phyloP scores from a whole-genome alignment of 371 early-diverging fungal species.

The Apophysomyces elegans region DNA sequence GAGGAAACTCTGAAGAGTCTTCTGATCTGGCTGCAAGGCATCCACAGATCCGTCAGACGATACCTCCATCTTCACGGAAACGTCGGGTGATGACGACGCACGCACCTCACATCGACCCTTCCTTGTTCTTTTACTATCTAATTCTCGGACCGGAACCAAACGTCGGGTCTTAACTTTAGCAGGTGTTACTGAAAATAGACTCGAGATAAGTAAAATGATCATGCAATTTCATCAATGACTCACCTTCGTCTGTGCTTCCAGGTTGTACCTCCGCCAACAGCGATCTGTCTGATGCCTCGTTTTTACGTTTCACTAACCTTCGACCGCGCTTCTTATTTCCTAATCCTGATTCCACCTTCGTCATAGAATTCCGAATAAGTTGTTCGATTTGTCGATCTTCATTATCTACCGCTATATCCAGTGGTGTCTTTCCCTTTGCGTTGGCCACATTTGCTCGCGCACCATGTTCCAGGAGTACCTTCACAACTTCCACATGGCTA shows the following conservation, averaged over 20 bases:
- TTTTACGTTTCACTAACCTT: conserved; percentile 5
- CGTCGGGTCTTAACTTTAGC: conserved; percentile 33
- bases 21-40: neutral
- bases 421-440: conserved; percentile 55
- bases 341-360: conserved; percentile 7
- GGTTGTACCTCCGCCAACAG: neutral
- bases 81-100: conserved; percentile 1
- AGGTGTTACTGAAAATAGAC: neutral
- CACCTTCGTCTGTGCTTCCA: conserved; percentile 2
- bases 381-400: conserved; percentile 48
- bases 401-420: conserved; percentile 57
- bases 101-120: neutral
- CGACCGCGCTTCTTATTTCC: neutral
- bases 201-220: neutral
- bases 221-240: neutral
- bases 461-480: conserved; percentile 59
- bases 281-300: neutral
- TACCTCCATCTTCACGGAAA: conserved; percentile 7
- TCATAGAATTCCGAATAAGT: conserved; percentile 14
- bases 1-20: neutral
- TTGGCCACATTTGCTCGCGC: conserved; percentile 58
- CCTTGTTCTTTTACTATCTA: conserved; percentile 12
- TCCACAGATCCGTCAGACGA: neutral
- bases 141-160: conserved; percentile 29
- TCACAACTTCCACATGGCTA: conserved; percentile 67